Percentiles rank a stretch among this genome's conserved stretches.
Conservation (phyloP, 2,329 filamentous ascomycete species). For the Trichoderma atrobrunneum region DNA sequence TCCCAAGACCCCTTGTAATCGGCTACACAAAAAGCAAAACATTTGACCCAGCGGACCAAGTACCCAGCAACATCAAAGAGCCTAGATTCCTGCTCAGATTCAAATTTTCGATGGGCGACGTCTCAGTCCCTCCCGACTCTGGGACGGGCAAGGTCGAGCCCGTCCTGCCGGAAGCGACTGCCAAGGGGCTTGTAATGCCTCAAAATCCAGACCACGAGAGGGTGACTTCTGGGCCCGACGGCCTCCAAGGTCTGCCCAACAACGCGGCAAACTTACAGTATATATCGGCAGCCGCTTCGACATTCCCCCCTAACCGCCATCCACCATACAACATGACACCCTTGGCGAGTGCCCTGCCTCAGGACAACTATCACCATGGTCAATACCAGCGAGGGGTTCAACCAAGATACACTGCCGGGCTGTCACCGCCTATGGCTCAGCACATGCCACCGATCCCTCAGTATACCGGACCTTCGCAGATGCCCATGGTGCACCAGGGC, state of each 20-base stretch:
- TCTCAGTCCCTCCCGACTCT: slow-evolving; percentile 25
- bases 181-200: background rate
- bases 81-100: background rate
- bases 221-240: background rate
- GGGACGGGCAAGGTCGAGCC: slow-evolving; percentile 22
- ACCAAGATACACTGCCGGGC: slow-evolving; percentile 34
- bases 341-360: slow-evolving; percentile 46
- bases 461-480: slow-evolving; percentile 38
- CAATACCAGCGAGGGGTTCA: slow-evolving; percentile 38
- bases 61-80: background rate
- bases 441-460: slow-evolving; percentile 40
- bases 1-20: background rate
- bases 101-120: slow-evolving; percentile 35
- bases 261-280: slow-evolving; percentile 27
- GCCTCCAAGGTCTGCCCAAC: background rate
- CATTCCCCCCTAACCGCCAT: slow-evolving; percentile 23
- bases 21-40: background rate
- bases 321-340: slow-evolving; percentile 47
- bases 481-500: slow-evolving; percentile 41
- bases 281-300: slow-evolving; percentile 37
- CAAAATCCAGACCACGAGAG: background rate
- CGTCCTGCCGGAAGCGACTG: slow-evolving; percentile 21
- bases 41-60: background rate
- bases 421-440: slow-evolving; percentile 39
- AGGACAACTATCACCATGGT: slow-evolving; percentile 37